phyloP scores from a whole-genome alignment of 2,329 filamentous ascomycete genomes.

The Ophiostoma quercus region DNA sequence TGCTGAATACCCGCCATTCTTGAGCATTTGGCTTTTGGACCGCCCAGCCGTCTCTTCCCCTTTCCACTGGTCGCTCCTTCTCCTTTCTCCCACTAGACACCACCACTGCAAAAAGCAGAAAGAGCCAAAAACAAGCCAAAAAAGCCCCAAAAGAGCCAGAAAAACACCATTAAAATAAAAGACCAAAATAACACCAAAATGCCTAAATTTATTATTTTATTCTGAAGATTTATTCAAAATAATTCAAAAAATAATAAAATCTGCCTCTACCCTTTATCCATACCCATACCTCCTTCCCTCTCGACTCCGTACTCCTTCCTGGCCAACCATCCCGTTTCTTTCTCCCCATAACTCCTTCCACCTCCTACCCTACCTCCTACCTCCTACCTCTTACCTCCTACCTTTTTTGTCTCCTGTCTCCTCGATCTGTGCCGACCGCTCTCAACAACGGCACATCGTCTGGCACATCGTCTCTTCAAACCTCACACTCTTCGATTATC shows the following conservation, averaged over 20 bases:
- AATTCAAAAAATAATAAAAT: neutral
- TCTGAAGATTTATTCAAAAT: slow-evolving; percentile 1
- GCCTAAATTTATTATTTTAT: neutral
- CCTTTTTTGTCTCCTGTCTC: neutral
- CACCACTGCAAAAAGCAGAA: neutral
- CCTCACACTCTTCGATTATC: neutral
- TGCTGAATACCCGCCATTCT: neutral
- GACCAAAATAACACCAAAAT: neutral
- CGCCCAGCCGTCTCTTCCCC: neutral
- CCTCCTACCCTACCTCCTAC: neutral
- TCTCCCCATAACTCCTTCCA: neutral
- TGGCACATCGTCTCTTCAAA: neutral
- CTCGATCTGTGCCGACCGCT: neutral
- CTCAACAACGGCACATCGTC: neutral
- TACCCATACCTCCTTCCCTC: slow-evolving; percentile 4
- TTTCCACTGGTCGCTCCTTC: neutral
- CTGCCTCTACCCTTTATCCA: neutral
- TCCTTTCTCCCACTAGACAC: neutral
- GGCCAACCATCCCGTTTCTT: slow-evolving; percentile 12
- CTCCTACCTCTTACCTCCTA: neutral
- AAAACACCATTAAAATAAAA: slow-evolving; percentile 13
- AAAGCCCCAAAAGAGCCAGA: neutral
- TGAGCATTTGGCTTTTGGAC: neutral
- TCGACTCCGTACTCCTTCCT: slow-evolving; percentile 6
- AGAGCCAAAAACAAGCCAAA: no score